phyloP scores from a whole-genome alignment of 1,284 basidiomycete species.

The Tremellales sp. region DNA sequence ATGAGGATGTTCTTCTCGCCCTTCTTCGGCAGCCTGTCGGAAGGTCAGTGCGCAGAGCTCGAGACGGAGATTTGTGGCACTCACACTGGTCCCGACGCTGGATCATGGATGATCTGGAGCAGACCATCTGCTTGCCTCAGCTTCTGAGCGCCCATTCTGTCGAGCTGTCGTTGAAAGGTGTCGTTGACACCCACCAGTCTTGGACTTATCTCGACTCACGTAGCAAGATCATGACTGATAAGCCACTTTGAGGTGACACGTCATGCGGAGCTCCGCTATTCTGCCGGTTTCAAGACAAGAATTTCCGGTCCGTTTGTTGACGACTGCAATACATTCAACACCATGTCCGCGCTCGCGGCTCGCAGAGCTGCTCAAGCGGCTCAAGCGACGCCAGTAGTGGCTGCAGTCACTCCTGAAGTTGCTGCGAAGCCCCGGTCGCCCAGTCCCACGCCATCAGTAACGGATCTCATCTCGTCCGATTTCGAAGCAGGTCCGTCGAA shows the following conservation, averaged over 20 bases:
- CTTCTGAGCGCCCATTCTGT: constrained; percentile 51
- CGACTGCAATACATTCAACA: neutral
- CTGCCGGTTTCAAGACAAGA: neutral
- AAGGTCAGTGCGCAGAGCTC: neutral
- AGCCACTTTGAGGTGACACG: no score
- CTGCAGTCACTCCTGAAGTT: neutral
- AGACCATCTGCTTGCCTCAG: constrained; percentile 62
- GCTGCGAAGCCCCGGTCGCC: neutral
- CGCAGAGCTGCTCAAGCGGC: neutral
- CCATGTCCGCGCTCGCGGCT: neutral
- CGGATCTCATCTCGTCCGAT: neutral
- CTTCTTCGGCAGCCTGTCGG: constrained; percentile 70
- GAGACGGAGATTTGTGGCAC: constrained; percentile 7
- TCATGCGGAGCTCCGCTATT: neutral
- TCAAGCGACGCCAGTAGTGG: neutral
- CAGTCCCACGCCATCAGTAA: neutral
- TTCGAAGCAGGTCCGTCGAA: neutral
- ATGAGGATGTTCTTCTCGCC: constrained; percentile 85
- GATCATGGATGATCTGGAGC: constrained; percentile 53
- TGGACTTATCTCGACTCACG: no score
- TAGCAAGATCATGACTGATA: no score
- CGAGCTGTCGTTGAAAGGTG: no score
- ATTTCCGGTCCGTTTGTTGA: neutral
- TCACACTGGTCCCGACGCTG: constrained; percentile 39
- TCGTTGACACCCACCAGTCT: no score